These are phyloP conservation scores for Pseudocercospora cruenta DNA, from an alignment of 2,329 filamentous ascomycete species.

Conservation along the genomic window DNA sequence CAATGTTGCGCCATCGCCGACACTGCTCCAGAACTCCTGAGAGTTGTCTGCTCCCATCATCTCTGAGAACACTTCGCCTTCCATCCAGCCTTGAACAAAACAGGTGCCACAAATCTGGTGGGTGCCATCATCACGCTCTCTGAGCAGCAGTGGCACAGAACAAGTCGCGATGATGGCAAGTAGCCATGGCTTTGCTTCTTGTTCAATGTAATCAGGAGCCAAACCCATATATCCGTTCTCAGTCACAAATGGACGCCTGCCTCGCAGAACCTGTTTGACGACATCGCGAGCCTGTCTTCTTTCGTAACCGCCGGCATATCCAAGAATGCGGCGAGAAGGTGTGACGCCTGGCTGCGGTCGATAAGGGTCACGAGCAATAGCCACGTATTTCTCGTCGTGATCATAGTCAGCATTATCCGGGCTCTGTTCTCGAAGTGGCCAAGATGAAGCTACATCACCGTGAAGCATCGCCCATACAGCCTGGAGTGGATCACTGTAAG, in stretches of 20 bases:
- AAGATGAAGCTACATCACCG: constrained; percentile 11
- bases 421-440: constrained; percentile 16
- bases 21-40: constrained; percentile 7
- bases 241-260: constrained; percentile 14
- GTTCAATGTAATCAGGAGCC: constrained; percentile 5
- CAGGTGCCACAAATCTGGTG: constrained; percentile 7
- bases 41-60: constrained; percentile 11
- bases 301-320: constrained; percentile 11
- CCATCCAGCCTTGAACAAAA: constrained; percentile 18
- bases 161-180: constrained; percentile 14
- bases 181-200: not conserved
- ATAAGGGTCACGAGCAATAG: not conserved
- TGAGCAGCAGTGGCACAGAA: constrained; percentile 18
- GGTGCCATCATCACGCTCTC: constrained; percentile 12
- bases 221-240: constrained; percentile 20
- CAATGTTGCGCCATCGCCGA: not conserved
- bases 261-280: constrained; percentile 11
- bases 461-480: constrained; percentile 20
- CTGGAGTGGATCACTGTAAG: constrained; percentile 10
- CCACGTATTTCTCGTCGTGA: constrained; percentile 4
- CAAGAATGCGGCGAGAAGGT: constrained; percentile 9
- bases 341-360: not conserved
- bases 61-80: constrained; percentile 9
- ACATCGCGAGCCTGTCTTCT: constrained; percentile 11
- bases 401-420: constrained; percentile 1